Evolutionary conservation across 2,329 filamentous ascomycete genomes (phyloP), one percentile per base, ranked within the genome.

Genomic region (Diaporthe destruens): DNA sequence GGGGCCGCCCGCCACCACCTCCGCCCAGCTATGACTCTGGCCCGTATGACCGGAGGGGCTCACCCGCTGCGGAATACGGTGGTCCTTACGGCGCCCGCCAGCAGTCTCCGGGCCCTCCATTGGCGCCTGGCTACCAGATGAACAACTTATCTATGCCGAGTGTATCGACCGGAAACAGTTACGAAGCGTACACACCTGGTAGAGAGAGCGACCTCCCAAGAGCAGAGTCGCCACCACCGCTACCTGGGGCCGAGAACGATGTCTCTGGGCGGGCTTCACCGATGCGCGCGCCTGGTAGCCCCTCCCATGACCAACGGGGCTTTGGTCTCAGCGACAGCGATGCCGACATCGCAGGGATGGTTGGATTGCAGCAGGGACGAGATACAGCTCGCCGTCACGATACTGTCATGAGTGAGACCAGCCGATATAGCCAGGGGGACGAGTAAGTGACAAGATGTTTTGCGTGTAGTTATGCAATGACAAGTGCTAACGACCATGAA

Each of bases 301-400:
- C 87, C n/a, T 80, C 81, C 70, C 82, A 81, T 36, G 75, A 83
- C 3, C 84, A 83, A 18, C 77, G 77, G 51, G 83, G 81, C 18
- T 86, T 83, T 75, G 86, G 83, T 25, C 86, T 85, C 23, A 84
- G 87, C 63, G 91, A 93, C 69, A 93, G 89, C 76, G 92, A 95
- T 78, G 87, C 87, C 1, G 92, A 94, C 80, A 91, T 94, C 70
- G 89, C 89, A 70, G 93, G 92, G 67, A 93, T 94, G 91, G 87
- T 94, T 44, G 90, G 71, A 14, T 44, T 72, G 49, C 71, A 72
- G 39, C 71, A 72, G 44, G 86, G 63, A 71, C 80, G 82, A 68
- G 79, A 78, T 6, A 78, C 79, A 34, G 78, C 80, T 55, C 77
- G 83, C 57, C 82, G 84, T 9, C 84, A 86, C 57, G 84, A 88